phyloP scores from a whole-genome alignment of 805 yeast genomes.

The Lachancea kluyveri region DNA sequence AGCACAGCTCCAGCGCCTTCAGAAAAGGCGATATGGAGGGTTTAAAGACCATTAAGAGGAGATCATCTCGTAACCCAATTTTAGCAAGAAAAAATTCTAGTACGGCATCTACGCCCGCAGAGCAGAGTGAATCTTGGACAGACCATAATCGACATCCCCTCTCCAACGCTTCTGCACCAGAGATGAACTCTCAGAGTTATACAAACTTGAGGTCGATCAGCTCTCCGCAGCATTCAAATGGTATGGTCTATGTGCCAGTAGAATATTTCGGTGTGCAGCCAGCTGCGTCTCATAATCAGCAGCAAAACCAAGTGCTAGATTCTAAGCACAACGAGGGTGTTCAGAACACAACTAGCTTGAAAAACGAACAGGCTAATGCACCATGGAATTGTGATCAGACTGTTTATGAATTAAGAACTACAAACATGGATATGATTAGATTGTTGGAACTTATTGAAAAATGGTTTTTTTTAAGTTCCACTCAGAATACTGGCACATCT shows the following conservation, averaged over 20 bases:
- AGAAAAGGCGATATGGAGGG: conserved; percentile 75
- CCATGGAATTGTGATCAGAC: conserved; percentile 43
- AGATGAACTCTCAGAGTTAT: no score
- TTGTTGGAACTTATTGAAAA: conserved; percentile 42
- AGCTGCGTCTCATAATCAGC: conserved; percentile 4
- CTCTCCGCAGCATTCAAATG: conserved; percentile 1
- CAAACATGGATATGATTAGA: conserved; percentile 48
- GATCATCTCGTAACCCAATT: conserved; percentile 44
- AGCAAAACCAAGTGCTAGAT: conserved; percentile 8
- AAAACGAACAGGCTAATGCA: conserved; percentile 38
- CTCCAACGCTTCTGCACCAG: conserved; percentile 1
- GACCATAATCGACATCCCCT: neutral
- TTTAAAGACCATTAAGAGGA: conserved; percentile 68
- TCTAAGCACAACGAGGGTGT: conserved; percentile 32
- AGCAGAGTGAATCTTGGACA: neutral
- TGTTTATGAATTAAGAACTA: conserved; percentile 40
- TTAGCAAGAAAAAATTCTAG: conserved; percentile 12
- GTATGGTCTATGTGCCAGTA: neutral
- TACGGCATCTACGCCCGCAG: conserved; percentile 5
- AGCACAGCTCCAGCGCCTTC: conserved; percentile 74
- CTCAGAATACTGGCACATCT: conserved; percentile 2
- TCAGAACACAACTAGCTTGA: conserved; percentile 33
- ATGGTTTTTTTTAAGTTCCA: no score
- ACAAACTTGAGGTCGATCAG: conserved; percentile 1
- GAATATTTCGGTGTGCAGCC: conserved; percentile 6